Evolutionary conservation across 2,329 filamentous ascomycete genomes (phyloP), one percentile per base, ranked within the genome.

Genomic region (Cordyceps fumosorosea): DNA sequence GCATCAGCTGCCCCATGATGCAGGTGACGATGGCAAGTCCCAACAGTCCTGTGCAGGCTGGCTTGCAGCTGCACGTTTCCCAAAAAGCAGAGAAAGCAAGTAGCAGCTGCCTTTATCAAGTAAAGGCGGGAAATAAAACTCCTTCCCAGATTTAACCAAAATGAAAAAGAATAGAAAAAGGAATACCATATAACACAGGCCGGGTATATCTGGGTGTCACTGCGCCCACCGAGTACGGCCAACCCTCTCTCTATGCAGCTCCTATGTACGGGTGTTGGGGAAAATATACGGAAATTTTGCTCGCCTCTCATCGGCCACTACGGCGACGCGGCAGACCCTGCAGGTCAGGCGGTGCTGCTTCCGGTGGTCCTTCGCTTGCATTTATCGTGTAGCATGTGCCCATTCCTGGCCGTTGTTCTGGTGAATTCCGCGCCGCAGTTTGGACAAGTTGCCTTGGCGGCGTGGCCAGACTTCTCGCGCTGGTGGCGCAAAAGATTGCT

Each of bases 381-480:
- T 77, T 97, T 97, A 71, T 96, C 92, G 75, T 96, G 91, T 60
- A 84, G 74, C 67, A 88, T 70, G 72, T 98, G 93, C 14, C 93
- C 93, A 71, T 97, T 97, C 64, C 92, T 84, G 51, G 93, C 93
- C 24, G 84, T 86, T 6, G 93, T 96, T 68, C 93, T 83, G 14
- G 93, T 97, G 70, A 98, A 98, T 70, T 96, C 92, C 12, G 92
- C 92, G 44, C 92, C 91, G 71, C 93, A 98, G 72, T 92, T 89
- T 20, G 91, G 92, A 72, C 93, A 98, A 56, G 88, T 87, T 3
- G 91, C 91, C 77, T 97, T 97, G 34, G 89, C 82, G 12, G 93
- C 91, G 58, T 93, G 92, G 29, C 93, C 93, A 0, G 91, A 96
- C 74, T 96, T 97, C 75, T 98, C 93, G 50, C 93, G 85, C 75